phyloP scores from a whole-genome alignment of 768 basidiomycete genomes.

The Hygrocybe coccinea region DNA sequence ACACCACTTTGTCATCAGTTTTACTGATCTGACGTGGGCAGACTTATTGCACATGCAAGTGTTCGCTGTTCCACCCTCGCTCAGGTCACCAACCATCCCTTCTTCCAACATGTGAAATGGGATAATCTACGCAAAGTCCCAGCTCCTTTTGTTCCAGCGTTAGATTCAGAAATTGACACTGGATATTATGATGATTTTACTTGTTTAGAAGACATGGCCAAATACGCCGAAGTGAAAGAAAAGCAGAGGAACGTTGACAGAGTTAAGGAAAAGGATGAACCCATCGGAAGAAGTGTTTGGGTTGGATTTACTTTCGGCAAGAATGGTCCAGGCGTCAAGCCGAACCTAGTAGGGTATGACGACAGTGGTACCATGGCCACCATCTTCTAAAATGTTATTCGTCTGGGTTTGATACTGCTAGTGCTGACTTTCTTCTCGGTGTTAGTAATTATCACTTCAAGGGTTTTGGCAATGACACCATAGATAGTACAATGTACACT shows the following conservation, averaged over 20 bases:
- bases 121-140: constrained; percentile 65
- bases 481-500: too few relatives aligned
- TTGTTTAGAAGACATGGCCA: constrained; percentile 90
- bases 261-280: constrained; percentile 84
- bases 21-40: constrained; percentile 24
- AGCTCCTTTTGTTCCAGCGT: constrained; percentile 90
- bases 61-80: constrained; percentile 70
- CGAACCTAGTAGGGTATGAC: constrained; percentile 12
- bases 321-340: constrained; percentile 64
- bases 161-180: constrained; percentile 92
- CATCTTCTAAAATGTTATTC: constrained; percentile 4
- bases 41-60: constrained; percentile 83
- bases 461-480: too few relatives aligned
- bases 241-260: constrained; percentile 93
- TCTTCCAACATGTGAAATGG: constrained; percentile 78
- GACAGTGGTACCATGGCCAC: constrained; percentile 3
- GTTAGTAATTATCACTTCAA: too few relatives aligned
- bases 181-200: constrained; percentile 94
- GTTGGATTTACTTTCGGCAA: constrained; percentile 91
- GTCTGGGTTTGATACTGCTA: too few relatives aligned
- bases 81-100: constrained; percentile 73
- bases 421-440: too few relatives aligned
- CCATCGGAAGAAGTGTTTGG: constrained; percentile 71
- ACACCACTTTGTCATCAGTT: background rate
- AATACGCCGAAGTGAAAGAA: constrained; percentile 97